A percentile compares a stretch with the other conserved stretches of the same genome.
phyloP scores from a whole-genome alignment of 1,284 basidiomycete genomes.

The Mycosarcoma mackinlayi region DNA sequence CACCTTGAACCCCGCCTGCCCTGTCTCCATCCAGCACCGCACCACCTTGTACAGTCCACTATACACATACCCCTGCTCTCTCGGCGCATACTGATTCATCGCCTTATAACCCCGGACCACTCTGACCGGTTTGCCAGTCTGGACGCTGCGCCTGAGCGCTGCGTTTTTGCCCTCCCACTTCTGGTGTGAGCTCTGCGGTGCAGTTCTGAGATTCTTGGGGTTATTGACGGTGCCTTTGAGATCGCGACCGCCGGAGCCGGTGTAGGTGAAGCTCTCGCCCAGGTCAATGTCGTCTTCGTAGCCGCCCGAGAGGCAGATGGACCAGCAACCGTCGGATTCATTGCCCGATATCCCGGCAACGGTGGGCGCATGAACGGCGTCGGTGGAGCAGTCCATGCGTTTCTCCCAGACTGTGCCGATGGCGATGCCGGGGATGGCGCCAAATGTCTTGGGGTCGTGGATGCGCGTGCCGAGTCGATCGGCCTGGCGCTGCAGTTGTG shows the following conservation, averaged over 20 bases:
- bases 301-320: conserved; percentile 79
- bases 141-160: conserved; percentile 75
- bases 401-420: conserved; percentile 48
- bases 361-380: conserved; percentile 72
- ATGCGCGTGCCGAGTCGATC: conserved; percentile 36
- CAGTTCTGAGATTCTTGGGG: conserved; percentile 82
- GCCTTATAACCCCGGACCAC: conserved; percentile 85
- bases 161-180: conserved; percentile 80
- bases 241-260: conserved; percentile 77
- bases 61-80: conserved; percentile 78
- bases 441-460: conserved; percentile 55
- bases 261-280: conserved; percentile 80
- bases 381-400: conserved; percentile 48
- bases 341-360: conserved; percentile 81
- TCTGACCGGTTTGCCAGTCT: conserved; percentile 80
- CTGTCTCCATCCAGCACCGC: conserved; percentile 48
- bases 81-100: conserved; percentile 69
- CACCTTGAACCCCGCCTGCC: conserved; percentile 36
- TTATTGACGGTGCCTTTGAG: conserved; percentile 79
- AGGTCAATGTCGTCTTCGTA: conserved; percentile 85
- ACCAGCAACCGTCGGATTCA: conserved; percentile 76
- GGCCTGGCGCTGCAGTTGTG: conserved; percentile 14
- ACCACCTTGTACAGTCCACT: conserved; percentile 82
- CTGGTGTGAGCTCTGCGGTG: conserved; percentile 82
- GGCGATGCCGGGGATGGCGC: conserved; percentile 68